phyloP scores from a whole-genome alignment of 345 rosid genomes.

The Euphorbia pulcherrima region DNA sequence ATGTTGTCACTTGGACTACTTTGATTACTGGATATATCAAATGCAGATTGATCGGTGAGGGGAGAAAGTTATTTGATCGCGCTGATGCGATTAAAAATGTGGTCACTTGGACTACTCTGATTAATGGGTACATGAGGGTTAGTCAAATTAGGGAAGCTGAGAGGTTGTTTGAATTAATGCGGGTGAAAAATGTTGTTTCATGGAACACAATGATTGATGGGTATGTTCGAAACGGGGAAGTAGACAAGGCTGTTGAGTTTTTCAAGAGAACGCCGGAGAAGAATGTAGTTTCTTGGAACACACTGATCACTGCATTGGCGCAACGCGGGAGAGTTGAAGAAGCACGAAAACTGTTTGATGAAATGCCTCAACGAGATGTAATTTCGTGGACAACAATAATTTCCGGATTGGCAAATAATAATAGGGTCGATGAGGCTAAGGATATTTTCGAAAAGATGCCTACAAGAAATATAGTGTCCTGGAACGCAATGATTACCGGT shows the following conservation, averaged over 20 bases:
- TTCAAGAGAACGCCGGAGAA: slow-evolving; percentile 59
- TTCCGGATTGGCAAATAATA: slow-evolving; percentile 52
- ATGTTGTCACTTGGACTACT: slow-evolving; percentile 64
- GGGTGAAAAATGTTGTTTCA: slow-evolving; percentile 55
- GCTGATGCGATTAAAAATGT: slow-evolving; percentile 56
- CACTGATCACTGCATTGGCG: slow-evolving; percentile 43
- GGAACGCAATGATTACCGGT: slow-evolving; percentile 81
- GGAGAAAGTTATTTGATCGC: slow-evolving; percentile 51
- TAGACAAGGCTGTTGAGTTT: slow-evolving; percentile 42
- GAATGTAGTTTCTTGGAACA: slow-evolving; percentile 67
- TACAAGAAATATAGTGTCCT: slow-evolving; percentile 52
- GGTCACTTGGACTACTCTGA: slow-evolving; percentile 74
- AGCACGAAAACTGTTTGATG: slow-evolving; percentile 45
- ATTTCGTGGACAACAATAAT: slow-evolving; percentile 66
- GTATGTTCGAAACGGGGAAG: slow-evolving; percentile 41
- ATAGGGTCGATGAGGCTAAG: slow-evolving; percentile 61
- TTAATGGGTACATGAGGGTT: slow-evolving; percentile 49
- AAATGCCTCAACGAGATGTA: slow-evolving; percentile 61
- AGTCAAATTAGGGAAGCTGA: slow-evolving; percentile 50
- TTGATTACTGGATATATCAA: slow-evolving; percentile 56
- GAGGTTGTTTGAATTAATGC: slow-evolving; percentile 59
- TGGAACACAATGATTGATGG: slow-evolving; percentile 81
- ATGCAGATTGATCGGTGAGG: slow-evolving; percentile 53
- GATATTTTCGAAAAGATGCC: slow-evolving; percentile 57
- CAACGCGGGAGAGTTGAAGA: slow-evolving; percentile 57